Evolutionary conservation across 2,329 filamentous ascomycete genomes (phyloP).

Genomic region (Knufia petricola): DNA sequence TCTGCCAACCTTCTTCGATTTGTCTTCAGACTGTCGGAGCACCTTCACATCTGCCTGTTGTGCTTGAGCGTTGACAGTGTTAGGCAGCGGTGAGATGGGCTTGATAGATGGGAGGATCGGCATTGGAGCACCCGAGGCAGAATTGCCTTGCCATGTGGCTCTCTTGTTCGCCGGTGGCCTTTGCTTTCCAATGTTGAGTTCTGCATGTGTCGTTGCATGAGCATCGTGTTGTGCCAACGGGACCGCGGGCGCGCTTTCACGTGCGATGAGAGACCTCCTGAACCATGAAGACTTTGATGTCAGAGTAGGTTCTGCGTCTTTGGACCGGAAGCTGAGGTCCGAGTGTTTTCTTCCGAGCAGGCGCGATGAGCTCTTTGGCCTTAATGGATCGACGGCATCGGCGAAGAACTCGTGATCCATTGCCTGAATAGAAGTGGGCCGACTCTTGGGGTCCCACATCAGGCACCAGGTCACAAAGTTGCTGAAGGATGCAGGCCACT

Average conservation of each 20-base stretch:
- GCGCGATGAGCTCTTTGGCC: constrained; percentile 83
- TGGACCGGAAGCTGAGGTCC: constrained; percentile 60
- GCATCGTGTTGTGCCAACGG: constrained; percentile 28
- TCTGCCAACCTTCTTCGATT: constrained; percentile 81
- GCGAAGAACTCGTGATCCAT: constrained; percentile 88
- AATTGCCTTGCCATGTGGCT: constrained; percentile 79
- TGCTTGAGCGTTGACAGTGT: constrained; percentile 82
- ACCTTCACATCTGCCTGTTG: constrained; percentile 41
- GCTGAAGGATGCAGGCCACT: constrained; percentile 81
- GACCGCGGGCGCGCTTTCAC: constrained; percentile 57
- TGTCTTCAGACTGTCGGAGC: constrained; percentile 49
- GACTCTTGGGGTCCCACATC: constrained; percentile 93
- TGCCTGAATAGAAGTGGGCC: constrained; percentile 89
- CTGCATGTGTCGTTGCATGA: constrained; percentile 32
- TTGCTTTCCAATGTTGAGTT: constrained; percentile 41
- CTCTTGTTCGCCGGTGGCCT: constrained; percentile 62
- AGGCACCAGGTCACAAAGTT: constrained; percentile 97
- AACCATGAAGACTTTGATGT: constrained; percentile 92
- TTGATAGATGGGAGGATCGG: constrained; percentile 89
- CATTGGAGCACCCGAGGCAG: constrained; percentile 75
- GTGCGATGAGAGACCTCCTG: constrained; percentile 81
- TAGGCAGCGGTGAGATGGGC: constrained; percentile 92
- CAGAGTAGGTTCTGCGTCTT: constrained; percentile 53
- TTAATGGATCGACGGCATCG: constrained; percentile 82
- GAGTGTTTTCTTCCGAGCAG: constrained; percentile 85